Base-by-base conservation (phyloP, 768 basidiomycete genomes). In the Boletus eberwhitei region DNA sequence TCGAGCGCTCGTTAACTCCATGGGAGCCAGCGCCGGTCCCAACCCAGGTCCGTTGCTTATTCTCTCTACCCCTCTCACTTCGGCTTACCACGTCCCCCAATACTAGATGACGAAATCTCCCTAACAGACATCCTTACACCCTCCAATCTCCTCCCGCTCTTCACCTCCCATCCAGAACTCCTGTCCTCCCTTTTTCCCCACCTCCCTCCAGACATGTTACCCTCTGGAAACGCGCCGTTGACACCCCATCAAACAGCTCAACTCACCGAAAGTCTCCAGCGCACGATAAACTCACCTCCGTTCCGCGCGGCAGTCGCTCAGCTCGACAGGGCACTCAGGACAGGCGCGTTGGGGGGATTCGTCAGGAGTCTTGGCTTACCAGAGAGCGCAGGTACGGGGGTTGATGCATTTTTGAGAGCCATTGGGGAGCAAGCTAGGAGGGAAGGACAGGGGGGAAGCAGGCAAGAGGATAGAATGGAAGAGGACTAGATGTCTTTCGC, bases 291-390 rank as follows among this genome's bases (percentile, higher is more conserved):
- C 55, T 90, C 89, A 2, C 87, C 90, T 0, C 93, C 90, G 62
- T 93, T 95, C 73, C 86, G 88, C 55, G 74, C 82, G 6, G 87
- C 90, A 2, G 88, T 94, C 19, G 75, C 81, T 3, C 88, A 81
- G 66, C 80, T 97, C 44, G 93, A 97, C 66, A 85, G 88, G 64
- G 93, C 92, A 7, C 75, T 97, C 51, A 76, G 86, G 47, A 93
- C 89, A 0, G 93, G 93, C 8, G 71, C 92, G 48, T 74, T 94
- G 3, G 86, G 85, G 7, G 82, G 79, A 1, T 76, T 95, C 19
- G 90, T 96, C 53, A 75, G 85, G 34, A 80, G 84, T 24, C 75
- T 97, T 8, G 93, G 93, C 3, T 73, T 97, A 36, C 90, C 91
- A 0, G 90, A 88, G 64, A 88, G 87, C 61, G 93, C 93, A 8